Base-by-base conservation (phyloP, 2,329 filamentous ascomycete species). In the Pseudogymnoascus sp. region DNA sequence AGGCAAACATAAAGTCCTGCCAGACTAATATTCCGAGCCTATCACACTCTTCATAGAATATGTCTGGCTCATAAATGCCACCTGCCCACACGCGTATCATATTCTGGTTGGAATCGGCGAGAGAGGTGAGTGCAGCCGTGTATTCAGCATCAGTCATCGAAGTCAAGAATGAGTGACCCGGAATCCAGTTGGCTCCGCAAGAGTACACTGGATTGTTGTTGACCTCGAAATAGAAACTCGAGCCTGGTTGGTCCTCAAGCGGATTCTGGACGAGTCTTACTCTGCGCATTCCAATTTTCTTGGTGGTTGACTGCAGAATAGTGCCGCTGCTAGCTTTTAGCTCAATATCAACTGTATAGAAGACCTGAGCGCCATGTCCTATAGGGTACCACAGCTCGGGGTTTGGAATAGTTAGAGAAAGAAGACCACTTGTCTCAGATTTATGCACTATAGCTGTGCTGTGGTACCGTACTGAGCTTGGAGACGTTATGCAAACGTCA, bases 1-100 rank as follows among this genome's bases (percentile, higher is more conserved):
- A 92, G 13, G 82, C 90, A 71, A 94, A 94, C 77, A 89, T 84
- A 70, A 94, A 94, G 70, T 95, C 90, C 68, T 94, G 89, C 90
- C 90, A 94, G 15, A 94, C 87, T 33, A 95, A 75, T 29, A 95
- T 79, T 4, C 90, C 90, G 1, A 90, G 74, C 70, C 90, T 86
- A 67, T 94, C 90, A 66, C 89, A 93, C 5, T 86, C 80, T 31
- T 89, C 82, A 71, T 92, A 92, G 69, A 94, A 90, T 10, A 78
- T 74, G 60, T 89, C 80, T 59, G 87, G 81, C 71, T 94, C 90
- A 74, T 90, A 93, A 54, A 92, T 87, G 1, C 90, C 90, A 33
- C 90, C 86, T 13, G 86, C 87, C 87, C 87, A 90, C 8, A 89
- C 75, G 11, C 84, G 75, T 63, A 85, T 81, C 84, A 87, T 87